phyloP scores from a whole-genome alignment of 371 early-diverging fungal genomes.

The Blakeslea trispora region DNA sequence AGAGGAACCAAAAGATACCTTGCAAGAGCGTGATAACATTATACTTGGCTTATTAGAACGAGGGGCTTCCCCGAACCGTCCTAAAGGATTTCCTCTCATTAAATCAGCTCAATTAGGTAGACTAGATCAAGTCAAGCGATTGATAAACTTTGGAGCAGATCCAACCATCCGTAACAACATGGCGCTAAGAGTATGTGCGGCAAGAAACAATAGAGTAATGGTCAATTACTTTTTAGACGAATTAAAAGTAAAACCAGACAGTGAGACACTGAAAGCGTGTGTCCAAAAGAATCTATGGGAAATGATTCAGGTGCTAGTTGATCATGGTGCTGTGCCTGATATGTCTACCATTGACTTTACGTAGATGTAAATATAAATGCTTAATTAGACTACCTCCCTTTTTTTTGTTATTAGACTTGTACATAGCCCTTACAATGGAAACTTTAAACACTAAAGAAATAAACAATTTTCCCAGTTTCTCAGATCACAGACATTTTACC shows the following conservation, averaged over 20 bases:
- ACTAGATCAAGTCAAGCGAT: slow-evolving; percentile 40
- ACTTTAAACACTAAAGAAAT: too few relatives aligned
- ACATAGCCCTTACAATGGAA: not conserved
- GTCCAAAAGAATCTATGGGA: slow-evolving; percentile 46
- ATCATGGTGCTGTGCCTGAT: slow-evolving; percentile 54
- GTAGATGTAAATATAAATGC: not conserved
- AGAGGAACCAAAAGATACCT: slow-evolving; percentile 7
- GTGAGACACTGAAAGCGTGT: slow-evolving; percentile 42
- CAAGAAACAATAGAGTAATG: slow-evolving; percentile 41
- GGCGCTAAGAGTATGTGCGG: slow-evolving; percentile 50
- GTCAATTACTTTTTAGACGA: slow-evolving; percentile 49
- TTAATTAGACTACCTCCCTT: not conserved
- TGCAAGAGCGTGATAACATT: slow-evolving; percentile 19
- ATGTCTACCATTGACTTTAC: slow-evolving; percentile 39
- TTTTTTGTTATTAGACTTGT: not conserved
- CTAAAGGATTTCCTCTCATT: slow-evolving; percentile 57
- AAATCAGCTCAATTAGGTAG: slow-evolving; percentile 51
- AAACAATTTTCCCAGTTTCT: too few relatives aligned
- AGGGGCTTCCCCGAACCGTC: slow-evolving; percentile 46
- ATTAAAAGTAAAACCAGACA: slow-evolving; percentile 44
- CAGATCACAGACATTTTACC: too few relatives aligned
- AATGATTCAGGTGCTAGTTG: slow-evolving; percentile 50
- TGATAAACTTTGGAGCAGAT: slow-evolving; percentile 52
- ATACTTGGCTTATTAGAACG: slow-evolving; percentile 32
- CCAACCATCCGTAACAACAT: slow-evolving; percentile 41